phyloP scores from a whole-genome alignment of 306 rosid species.

The Cercis canadensis region DNA sequence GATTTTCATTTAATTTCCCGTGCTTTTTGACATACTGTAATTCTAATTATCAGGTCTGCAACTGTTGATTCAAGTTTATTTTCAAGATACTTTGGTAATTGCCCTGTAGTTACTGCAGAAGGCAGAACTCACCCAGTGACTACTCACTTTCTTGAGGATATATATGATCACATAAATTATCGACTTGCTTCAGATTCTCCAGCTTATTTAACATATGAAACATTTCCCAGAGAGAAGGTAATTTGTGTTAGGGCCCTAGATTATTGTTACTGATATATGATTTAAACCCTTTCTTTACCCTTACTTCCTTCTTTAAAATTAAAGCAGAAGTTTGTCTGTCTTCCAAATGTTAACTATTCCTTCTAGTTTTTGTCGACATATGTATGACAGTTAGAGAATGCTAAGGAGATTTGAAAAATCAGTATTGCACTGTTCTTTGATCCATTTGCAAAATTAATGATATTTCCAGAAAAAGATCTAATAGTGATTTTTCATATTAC shows the following conservation, averaged over 20 bases:
- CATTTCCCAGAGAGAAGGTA: slow-evolving; percentile 64
- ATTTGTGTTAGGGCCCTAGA: slow-evolving; percentile 17
- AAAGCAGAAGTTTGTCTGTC: slow-evolving; percentile 24
- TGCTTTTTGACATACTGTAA: slow-evolving; percentile 13
- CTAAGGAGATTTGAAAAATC: not conserved
- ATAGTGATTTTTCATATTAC: not conserved
- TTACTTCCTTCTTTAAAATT: not conserved
- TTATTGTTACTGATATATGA: slow-evolving; percentile 27
- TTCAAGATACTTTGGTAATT: slow-evolving; percentile 82
- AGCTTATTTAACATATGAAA: slow-evolving; percentile 65
- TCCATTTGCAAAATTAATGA: slow-evolving; percentile 7
- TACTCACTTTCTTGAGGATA: slow-evolving; percentile 83
- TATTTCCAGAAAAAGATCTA: not conserved
- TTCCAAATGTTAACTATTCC: slow-evolving; percentile 9
- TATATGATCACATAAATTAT: slow-evolving; percentile 75
- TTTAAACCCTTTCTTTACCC: not conserved
- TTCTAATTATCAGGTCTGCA: slow-evolving; percentile 75
- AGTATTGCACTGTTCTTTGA: slow-evolving; percentile 1
- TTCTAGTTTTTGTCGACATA: too few relatives aligned
- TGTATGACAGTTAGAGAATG: not conserved
- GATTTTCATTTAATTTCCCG: slow-evolving; percentile 17
- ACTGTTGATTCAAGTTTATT: slow-evolving; percentile 93
- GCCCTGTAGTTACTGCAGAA: slow-evolving; percentile 91
- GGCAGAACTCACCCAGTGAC: slow-evolving; percentile 96
- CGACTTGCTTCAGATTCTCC: slow-evolving; percentile 85